Evolutionary conservation across 208 protist species (phyloP).

Genomic region (Trypanosomatidae sp.): DNA sequence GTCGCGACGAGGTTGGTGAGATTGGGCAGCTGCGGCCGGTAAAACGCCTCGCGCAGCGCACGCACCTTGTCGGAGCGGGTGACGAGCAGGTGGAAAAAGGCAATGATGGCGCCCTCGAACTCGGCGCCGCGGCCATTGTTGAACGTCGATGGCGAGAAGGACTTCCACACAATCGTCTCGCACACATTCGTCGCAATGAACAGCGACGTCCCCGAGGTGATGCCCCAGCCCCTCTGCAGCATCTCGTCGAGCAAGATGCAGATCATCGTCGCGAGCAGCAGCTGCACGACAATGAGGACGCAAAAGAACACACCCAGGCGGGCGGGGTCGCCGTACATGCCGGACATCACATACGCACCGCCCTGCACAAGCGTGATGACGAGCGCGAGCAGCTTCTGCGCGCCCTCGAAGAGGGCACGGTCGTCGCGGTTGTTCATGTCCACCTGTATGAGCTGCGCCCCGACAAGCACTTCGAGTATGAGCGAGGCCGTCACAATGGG

Average conservation of each 20-base stretch:
- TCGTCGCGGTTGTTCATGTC: slow-evolving; percentile 94
- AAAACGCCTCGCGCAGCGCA: slow-evolving; percentile 99
- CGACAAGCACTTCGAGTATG: slow-evolving; percentile 97
- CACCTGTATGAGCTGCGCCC: slow-evolving; percentile 94
- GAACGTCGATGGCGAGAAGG: slow-evolving; percentile 98
- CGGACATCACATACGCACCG: slow-evolving; percentile 94
- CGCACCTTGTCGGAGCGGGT: slow-evolving; percentile 94
- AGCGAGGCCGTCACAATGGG: slow-evolving; percentile 97
- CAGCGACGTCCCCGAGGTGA: slow-evolving; percentile 98
- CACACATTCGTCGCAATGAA: slow-evolving; percentile 99
- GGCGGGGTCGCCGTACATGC: slow-evolving; percentile 98
- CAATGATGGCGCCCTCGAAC: slow-evolving; percentile 99
- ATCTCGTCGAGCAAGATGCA: slow-evolving; percentile 99
- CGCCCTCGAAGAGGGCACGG: slow-evolving; percentile 92
- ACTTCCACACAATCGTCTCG: slow-evolving; percentile 99
- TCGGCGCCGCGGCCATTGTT: slow-evolving; percentile 96
- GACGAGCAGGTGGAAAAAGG: slow-evolving; percentile 97
- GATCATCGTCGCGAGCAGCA: slow-evolving; percentile 96
- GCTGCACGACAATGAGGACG: slow-evolving; percentile 97
- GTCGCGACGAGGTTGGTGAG: slow-evolving; percentile 99
- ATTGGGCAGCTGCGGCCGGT: slow-evolving; percentile 99
- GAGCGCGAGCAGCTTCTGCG: slow-evolving; percentile 97
- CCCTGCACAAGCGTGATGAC: slow-evolving; percentile 97
- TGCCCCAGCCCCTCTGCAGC: slow-evolving; percentile 99
- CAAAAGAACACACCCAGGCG: slow-evolving; percentile 92